Conservation (phyloP, 2,329 filamentous ascomycete species). For the Corynespora cassiicola region DNA sequence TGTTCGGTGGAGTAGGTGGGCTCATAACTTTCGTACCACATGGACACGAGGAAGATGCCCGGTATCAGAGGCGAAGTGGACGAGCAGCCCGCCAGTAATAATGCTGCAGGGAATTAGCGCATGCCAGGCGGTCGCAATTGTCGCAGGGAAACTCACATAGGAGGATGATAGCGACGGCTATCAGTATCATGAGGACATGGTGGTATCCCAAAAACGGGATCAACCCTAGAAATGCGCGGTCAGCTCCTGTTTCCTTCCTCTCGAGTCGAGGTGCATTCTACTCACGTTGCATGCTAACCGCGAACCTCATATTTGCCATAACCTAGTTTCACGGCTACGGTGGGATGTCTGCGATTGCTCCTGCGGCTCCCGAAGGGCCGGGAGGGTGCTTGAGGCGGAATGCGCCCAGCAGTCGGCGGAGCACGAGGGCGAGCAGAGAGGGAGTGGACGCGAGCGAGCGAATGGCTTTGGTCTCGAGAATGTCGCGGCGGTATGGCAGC, state of each 20-base stretch:
- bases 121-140: conserved; percentile 15
- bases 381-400: conserved; percentile 37
- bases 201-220: conserved; percentile 72
- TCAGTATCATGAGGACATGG: conserved; percentile 96
- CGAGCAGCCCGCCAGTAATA: conserved; percentile 93
- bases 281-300: conserved; percentile 58
- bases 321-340: conserved; percentile 34
- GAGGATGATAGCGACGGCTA: conserved; percentile 90
- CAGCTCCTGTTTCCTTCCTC: conserved; percentile 25
- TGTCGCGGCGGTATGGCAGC: conserved; percentile 17
- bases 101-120: conserved; percentile 62
- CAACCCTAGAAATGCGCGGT: conserved; percentile 53
- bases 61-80: conserved; percentile 95
- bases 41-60: conserved; percentile 95
- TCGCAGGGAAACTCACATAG: conserved; percentile 72
- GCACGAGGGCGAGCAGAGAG: conserved; percentile 18
- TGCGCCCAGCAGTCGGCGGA: conserved; percentile 36
- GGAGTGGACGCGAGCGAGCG: conserved; percentile 26
- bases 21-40: conserved; percentile 91
- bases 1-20: conserved; percentile 84
- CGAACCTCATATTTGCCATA: conserved; percentile 59
- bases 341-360: conserved; percentile 30
- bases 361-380: conserved; percentile 52
- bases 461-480: conserved; percentile 26
- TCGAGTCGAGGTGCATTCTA: conserved; percentile 11